These are phyloP conservation scores for Aspergillus versicolor DNA, from an alignment of 2,329 filamentous ascomycete species.

Conservation along the genomic window DNA sequence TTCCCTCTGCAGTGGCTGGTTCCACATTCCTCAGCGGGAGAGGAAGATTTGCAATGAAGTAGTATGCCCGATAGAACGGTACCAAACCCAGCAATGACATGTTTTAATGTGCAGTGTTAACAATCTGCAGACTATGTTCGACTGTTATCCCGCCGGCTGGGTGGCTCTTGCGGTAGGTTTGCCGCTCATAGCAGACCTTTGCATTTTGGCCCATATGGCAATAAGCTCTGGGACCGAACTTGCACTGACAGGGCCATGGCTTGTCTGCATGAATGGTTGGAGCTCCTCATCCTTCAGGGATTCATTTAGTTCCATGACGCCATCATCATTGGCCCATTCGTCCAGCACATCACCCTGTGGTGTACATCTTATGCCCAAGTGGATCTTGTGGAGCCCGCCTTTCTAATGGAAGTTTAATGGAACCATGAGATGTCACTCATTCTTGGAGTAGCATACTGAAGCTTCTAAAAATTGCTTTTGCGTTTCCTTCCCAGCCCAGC, in stretches of 20 bases:
- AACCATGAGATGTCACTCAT: conserved; percentile 30
- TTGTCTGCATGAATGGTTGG: background rate
- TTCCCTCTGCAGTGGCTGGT: background rate
- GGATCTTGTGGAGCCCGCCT: conserved; percentile 13
- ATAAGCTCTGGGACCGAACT: background rate
- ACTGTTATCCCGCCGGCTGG: background rate
- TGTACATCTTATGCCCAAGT: conserved; percentile 8
- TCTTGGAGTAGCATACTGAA: background rate
- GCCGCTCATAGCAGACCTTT: background rate
- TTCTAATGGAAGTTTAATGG: conserved; percentile 27
- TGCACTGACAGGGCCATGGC: background rate
- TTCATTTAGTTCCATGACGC: conserved; percentile 15
- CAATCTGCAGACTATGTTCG: background rate
- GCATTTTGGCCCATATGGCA: background rate
- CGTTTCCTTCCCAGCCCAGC: conserved; percentile 10
- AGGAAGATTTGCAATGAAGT: background rate
- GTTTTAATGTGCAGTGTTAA: background rate
- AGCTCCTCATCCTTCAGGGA: too few species aligned
- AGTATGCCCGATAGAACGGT: background rate
- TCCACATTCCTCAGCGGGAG: background rate
- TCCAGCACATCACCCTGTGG: background rate
- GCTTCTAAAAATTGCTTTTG: conserved; percentile 7
- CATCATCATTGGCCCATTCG: conserved; percentile 5
- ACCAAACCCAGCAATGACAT: background rate
- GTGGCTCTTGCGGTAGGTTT: background rate